These are phyloP conservation scores for Meyerozyma guilliermondii DNA, from an alignment of 1,139 yeast genomes.

Conservation along the genomic window DNA sequence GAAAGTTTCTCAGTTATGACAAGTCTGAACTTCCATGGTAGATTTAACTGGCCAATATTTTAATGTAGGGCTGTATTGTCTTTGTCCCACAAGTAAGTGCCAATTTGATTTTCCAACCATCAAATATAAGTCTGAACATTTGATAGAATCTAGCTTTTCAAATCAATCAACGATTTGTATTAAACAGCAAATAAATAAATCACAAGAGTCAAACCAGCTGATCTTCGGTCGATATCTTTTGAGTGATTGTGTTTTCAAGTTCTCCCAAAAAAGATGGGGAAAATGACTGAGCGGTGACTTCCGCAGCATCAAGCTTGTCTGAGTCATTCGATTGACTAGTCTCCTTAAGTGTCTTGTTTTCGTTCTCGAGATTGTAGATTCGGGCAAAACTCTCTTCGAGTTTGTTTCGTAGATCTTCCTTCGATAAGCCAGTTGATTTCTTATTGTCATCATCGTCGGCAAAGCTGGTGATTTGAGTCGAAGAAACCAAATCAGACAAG, in stretches of 20 bases:
- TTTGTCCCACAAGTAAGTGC: no score
- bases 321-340: background rate
- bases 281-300: background rate
- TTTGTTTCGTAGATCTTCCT: conserved; percentile 29
- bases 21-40: no score
- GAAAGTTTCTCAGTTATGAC: no score
- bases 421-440: conserved; percentile 18
- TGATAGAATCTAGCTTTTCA: background rate
- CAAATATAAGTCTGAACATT: background rate
- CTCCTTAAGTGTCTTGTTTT: conserved; percentile 19
- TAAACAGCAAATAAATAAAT: no score
- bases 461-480: conserved; percentile 33
- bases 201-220: background rate
- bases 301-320: background rate
- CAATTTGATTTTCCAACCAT: no score
- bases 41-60: no score
- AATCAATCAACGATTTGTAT: no score
- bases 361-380: conserved; percentile 31
- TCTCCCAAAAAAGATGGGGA: background rate
- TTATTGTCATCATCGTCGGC: conserved; percentile 22
- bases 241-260: background rate
- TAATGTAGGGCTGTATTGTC: no score
- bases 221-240: background rate
- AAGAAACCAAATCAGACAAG: conserved; percentile 33
- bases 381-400: conserved; percentile 39